A percentile compares a stretch with the other conserved stretches of the same genome.
Evolutionary conservation across 108 stramenopile species (phyloP).

Genomic region (Skeletonema potamos): DNA sequence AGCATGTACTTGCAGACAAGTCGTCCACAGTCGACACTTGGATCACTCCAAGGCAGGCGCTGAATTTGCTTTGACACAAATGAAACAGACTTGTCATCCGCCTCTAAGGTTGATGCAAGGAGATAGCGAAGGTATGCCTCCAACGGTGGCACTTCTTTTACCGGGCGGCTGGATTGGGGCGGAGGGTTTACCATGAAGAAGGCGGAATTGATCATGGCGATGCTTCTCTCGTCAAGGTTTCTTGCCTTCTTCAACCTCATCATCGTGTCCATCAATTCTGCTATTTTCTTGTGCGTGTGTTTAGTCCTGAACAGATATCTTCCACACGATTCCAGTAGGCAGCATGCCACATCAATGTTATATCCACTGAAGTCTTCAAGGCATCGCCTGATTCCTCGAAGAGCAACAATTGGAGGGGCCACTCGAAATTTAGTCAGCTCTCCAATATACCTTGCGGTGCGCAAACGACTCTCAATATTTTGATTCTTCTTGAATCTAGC

Average conservation of each 20-base stretch:
- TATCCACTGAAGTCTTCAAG: conserved; percentile 85
- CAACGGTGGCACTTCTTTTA: conserved; percentile 73
- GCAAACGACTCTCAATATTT: conserved; percentile 78
- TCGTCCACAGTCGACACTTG: conserved; percentile 64
- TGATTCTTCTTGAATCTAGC: conserved; percentile 84
- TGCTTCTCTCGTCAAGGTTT: conserved; percentile 77
- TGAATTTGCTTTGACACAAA: conserved; percentile 87
- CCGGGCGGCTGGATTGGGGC: conserved; percentile 48
- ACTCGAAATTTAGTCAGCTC: conserved; percentile 95
- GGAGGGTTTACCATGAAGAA: conserved; percentile 85
- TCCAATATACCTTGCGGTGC: conserved; percentile 86
- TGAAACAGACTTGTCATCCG: conserved; percentile 56
- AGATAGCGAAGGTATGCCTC: conserved; percentile 86
- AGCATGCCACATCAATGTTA: conserved; percentile 89
- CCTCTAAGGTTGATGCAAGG: conserved; percentile 66
- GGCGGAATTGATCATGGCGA: conserved; percentile 82
- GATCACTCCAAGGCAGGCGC: conserved; percentile 89
- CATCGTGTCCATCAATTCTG: conserved; percentile 83
- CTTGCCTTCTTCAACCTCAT: conserved; percentile 82
- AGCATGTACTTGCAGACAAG: conserved; percentile 80
- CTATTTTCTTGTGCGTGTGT: conserved; percentile 74
- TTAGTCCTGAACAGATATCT: conserved; percentile 79
- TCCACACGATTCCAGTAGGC: conserved; percentile 90
- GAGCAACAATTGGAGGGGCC: conserved; percentile 89
- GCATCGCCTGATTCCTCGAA: conserved; percentile 82